A percentile compares a stretch with the other conserved stretches of the same genome.
phyloP scores from a whole-genome alignment of 805 yeast species.

The Kodamaea hsintzibuensis region DNA sequence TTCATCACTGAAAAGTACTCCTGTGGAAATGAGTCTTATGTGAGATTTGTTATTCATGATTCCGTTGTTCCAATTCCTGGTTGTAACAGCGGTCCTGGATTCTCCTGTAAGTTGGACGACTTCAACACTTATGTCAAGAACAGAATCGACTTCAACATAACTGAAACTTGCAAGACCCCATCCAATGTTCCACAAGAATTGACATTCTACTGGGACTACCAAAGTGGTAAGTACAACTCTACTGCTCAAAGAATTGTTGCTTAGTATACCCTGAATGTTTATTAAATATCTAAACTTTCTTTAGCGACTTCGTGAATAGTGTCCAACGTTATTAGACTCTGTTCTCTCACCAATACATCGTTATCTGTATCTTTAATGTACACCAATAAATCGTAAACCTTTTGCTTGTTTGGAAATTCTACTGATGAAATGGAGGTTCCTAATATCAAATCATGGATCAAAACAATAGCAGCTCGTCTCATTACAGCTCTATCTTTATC shows the following conservation, averaged over 20 bases:
- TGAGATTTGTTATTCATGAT: conserved; percentile 52
- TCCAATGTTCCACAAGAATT: conserved; percentile 20
- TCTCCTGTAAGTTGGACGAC: conserved; percentile 35
- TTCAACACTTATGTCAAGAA: conserved; percentile 26
- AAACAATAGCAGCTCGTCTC: conserved; percentile 73
- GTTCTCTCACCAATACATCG: conserved; percentile 62
- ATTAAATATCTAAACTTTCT: conserved; percentile 13
- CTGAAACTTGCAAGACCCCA: conserved; percentile 28
- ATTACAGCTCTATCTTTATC: conserved; percentile 50
- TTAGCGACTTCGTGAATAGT: conserved; percentile 31
- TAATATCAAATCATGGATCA: conserved; percentile 60
- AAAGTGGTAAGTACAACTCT: conserved; percentile 20
- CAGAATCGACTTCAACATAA: conserved; percentile 28
- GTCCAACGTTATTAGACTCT: conserved; percentile 41
- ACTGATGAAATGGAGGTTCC: conserved; percentile 48
- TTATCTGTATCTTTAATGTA: conserved; percentile 49
- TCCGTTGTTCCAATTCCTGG: conserved; percentile 52
- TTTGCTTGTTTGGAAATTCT: conserved; percentile 50
- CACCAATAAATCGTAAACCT: conserved; percentile 42
- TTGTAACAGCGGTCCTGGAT: conserved; percentile 57
- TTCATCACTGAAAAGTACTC: conserved; percentile 47
- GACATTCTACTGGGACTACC: conserved; percentile 46
- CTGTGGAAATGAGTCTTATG: conserved; percentile 44
- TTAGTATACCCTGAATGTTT: background rate
- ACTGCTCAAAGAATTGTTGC: conserved; percentile 6